Evolutionary conservation across 2,329 filamentous ascomycete species (phyloP).

Genomic region (Pseudogymnoascus verrucosus): DNA sequence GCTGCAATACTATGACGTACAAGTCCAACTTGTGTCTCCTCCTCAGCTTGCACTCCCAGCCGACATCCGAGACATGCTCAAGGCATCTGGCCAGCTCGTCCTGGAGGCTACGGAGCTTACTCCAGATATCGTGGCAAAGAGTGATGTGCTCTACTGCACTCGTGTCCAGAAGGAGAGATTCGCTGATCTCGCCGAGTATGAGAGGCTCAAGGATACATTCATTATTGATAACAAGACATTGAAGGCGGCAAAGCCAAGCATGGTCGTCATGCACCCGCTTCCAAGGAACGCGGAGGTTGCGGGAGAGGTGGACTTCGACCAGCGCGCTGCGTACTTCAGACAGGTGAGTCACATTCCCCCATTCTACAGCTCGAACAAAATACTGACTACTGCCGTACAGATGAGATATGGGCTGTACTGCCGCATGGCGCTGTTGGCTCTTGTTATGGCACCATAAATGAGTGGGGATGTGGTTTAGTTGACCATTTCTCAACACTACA

Average conservation of each 20-base stretch:
- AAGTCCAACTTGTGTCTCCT: constrained; percentile 85
- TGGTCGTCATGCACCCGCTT: constrained; percentile 92
- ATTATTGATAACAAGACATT: constrained; percentile 85
- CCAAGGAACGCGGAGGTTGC: constrained; percentile 89
- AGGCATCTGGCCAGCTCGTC: constrained; percentile 66
- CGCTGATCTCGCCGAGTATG: constrained; percentile 69
- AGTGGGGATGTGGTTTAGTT: background rate
- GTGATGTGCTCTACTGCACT: constrained; percentile 94
- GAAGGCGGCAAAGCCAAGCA: constrained; percentile 83
- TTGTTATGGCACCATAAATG: constrained; percentile 61
- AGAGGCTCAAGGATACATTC: constrained; percentile 80
- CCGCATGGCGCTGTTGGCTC: constrained; percentile 90
- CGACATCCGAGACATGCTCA: constrained; percentile 64
- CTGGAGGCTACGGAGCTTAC: constrained; percentile 72
- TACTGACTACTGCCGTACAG: constrained; percentile 37
- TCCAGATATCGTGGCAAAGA: constrained; percentile 74
- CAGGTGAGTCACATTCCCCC: constrained; percentile 60
- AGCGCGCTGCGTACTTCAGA: constrained; percentile 94
- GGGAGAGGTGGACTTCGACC: constrained; percentile 96
- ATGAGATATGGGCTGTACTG: constrained; percentile 98
- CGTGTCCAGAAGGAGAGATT: constrained; percentile 96
- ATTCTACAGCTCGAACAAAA: constrained; percentile 6
- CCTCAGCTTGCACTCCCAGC: constrained; percentile 67
- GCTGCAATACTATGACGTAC: constrained; percentile 90
- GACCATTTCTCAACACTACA: background rate